Conservation (phyloP, 805 yeast species). For the Pichia californica region DNA sequence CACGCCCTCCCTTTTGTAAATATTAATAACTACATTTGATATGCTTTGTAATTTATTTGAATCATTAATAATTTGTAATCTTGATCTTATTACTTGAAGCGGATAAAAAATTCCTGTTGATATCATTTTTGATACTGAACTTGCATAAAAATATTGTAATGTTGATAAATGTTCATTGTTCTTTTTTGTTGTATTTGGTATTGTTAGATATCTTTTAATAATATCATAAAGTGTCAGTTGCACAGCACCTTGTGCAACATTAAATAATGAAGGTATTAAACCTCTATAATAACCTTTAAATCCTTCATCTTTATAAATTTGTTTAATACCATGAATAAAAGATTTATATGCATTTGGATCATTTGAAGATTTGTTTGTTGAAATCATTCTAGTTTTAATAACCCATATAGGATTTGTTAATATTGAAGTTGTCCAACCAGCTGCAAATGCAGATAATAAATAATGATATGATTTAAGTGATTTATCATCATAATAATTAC, state of each 20-base stretch:
- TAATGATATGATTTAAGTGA: conserved; percentile 39
- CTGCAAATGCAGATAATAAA: conserved; percentile 50
- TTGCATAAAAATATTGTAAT: conserved; percentile 54
- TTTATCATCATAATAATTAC: conserved; percentile 15
- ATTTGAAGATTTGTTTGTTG: conserved; percentile 36
- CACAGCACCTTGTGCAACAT: conserved; percentile 83
- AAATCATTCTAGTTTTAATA: conserved; percentile 79
- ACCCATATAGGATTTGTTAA: conserved; percentile 96
- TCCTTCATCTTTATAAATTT: conserved; percentile 50
- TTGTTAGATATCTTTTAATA: conserved; percentile 39
- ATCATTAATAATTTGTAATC: conserved; percentile 50
- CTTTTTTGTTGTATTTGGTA: conserved; percentile 3
- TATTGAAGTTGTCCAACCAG: conserved; percentile 72
- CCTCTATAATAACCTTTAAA: conserved; percentile 79
- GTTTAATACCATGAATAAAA: conserved; percentile 45
- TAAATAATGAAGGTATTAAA: conserved; percentile 63
- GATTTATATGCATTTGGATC: conserved; percentile 52
- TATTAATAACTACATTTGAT: conserved; percentile 29
- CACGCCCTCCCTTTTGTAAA: conserved; percentile 48
- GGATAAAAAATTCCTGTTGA: conserved; percentile 75
- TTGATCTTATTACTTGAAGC: conserved; percentile 70
- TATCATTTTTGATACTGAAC: conserved; percentile 61
- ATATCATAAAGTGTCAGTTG: conserved; percentile 85
- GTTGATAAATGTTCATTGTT: conserved; percentile 32
- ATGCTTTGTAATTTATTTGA: conserved; percentile 18